phyloP scores from a whole-genome alignment of 495 filamentous ascomycete species.

The Friedmanniomyces endolithicus region DNA sequence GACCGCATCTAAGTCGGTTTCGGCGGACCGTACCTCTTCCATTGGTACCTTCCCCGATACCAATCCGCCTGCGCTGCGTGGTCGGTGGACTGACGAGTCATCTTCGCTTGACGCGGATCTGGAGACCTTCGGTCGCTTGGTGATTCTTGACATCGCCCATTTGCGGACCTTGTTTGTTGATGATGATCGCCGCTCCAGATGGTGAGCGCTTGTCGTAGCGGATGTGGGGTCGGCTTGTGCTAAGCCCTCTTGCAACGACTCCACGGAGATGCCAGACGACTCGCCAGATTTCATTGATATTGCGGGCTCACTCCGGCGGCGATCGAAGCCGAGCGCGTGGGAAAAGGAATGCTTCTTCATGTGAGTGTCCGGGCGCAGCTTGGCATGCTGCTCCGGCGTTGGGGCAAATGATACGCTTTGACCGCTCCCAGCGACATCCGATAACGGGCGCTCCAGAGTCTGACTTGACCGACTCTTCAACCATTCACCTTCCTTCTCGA shows the following conservation, averaged over 20 bases:
- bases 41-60: conserved; percentile 12
- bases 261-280: conserved; percentile 1
- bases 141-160: conserved; percentile 12
- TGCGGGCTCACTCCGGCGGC: conserved; percentile 27
- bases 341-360: conserved; percentile 40
- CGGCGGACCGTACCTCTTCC: conserved; percentile 1
- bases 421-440: not conserved
- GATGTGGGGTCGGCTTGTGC: not conserved
- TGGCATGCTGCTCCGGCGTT: not conserved
- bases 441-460: conserved; percentile 23
- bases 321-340: conserved; percentile 36
- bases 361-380: conserved; percentile 33
- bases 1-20: conserved; percentile 18
- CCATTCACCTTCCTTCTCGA: conserved; percentile 21
- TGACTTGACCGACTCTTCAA: conserved; percentile 10
- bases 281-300: conserved; percentile 3
- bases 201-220: not conserved
- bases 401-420: conserved; percentile 6
- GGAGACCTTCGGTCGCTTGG: conserved; percentile 8
- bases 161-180: conserved; percentile 11
- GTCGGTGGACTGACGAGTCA: not conserved
- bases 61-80: not conserved
- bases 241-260: conserved; percentile 12
- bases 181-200: not conserved
- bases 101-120: not conserved